Conservation (phyloP, 2,329 filamentous ascomycete species). For the Penicillium nordicum region DNA sequence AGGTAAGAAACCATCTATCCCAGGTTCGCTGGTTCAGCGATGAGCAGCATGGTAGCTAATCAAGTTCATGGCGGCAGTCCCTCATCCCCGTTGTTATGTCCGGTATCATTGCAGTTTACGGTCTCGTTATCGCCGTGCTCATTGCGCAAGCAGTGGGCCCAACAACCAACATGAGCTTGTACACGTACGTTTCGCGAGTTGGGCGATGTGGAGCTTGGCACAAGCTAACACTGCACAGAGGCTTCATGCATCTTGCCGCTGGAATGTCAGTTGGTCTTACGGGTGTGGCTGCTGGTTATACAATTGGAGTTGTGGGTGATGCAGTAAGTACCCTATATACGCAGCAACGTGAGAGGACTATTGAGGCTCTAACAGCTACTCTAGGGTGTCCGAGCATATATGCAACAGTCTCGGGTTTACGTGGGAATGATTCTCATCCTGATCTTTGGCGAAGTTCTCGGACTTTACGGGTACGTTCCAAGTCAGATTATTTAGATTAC, state of each 20-base stretch:
- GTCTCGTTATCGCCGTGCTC: slow-evolving; percentile 91
- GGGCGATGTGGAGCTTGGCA: slow-evolving; percentile 15
- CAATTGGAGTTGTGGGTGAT: slow-evolving; percentile 94
- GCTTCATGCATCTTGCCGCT: slow-evolving; percentile 89
- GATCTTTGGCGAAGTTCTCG: slow-evolving; percentile 96
- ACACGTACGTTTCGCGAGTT: slow-evolving; percentile 58
- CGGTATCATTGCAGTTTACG: slow-evolving; percentile 97
- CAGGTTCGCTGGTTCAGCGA: background rate
- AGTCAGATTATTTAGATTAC: background rate
- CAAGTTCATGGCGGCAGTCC: slow-evolving; percentile 34
- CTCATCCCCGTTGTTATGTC: slow-evolving; percentile 74
- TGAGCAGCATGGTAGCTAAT: slow-evolving; percentile 18
- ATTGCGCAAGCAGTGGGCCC: slow-evolving; percentile 87
- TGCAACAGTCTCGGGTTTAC: slow-evolving; percentile 93
- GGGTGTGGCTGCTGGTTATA: slow-evolving; percentile 90
- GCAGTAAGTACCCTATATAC: slow-evolving; percentile 52
- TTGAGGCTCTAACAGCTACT: slow-evolving; percentile 20
- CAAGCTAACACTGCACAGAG: slow-evolving; percentile 49
- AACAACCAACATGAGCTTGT: slow-evolving; percentile 71
- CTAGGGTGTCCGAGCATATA: slow-evolving; percentile 82
- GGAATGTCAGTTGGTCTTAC: slow-evolving; percentile 89
- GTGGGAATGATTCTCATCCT: slow-evolving; percentile 98
- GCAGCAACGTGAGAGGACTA: background rate
- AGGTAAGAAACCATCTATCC: slow-evolving; percentile 43
- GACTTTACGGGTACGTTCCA: slow-evolving; percentile 79